These are phyloP conservation scores for Bauhinia variegata DNA, from an alignment of 306 rosid genomes.

Conservation along the genomic window DNA sequence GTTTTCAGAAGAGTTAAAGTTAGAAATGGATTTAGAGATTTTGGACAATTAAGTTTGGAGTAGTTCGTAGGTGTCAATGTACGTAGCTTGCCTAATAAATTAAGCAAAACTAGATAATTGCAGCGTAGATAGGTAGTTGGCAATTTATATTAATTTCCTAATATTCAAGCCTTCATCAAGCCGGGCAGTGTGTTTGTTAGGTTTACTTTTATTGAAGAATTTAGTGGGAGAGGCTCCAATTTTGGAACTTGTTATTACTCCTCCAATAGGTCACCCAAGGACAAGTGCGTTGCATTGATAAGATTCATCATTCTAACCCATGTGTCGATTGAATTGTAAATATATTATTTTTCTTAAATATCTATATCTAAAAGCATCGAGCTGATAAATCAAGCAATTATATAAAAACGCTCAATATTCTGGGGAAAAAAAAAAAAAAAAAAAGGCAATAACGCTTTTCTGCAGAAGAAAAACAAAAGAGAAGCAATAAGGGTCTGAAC, in stretches of 20 bases:
- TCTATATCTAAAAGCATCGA: too few relatives aligned
- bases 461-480: too few relatives aligned
- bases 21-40: conserved; percentile 28
- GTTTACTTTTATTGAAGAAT: conserved; percentile 20
- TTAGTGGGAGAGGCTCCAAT: neutral
- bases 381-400: too few relatives aligned
- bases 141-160: conserved; percentile 30
- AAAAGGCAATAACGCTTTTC: too few relatives aligned
- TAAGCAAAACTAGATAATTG: conserved; percentile 21
- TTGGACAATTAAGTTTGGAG: conserved; percentile 36
- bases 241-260: neutral
- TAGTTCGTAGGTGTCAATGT: conserved; percentile 35
- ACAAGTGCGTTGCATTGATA: conserved; percentile 16
- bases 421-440: too few relatives aligned
- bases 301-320: neutral
- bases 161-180: too few relatives aligned
- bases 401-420: too few relatives aligned
- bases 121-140: conserved; percentile 36
- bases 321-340: too few relatives aligned
- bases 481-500: neutral
- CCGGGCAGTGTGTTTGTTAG: too few relatives aligned
- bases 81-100: conserved; percentile 34
- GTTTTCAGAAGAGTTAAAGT: too few relatives aligned
- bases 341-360: too few relatives aligned
- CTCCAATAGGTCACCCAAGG: neutral